Evolutionary conservation across 2,329 filamentous ascomycete species (phyloP).

Genomic region (Diaporthe humulicola): DNA sequence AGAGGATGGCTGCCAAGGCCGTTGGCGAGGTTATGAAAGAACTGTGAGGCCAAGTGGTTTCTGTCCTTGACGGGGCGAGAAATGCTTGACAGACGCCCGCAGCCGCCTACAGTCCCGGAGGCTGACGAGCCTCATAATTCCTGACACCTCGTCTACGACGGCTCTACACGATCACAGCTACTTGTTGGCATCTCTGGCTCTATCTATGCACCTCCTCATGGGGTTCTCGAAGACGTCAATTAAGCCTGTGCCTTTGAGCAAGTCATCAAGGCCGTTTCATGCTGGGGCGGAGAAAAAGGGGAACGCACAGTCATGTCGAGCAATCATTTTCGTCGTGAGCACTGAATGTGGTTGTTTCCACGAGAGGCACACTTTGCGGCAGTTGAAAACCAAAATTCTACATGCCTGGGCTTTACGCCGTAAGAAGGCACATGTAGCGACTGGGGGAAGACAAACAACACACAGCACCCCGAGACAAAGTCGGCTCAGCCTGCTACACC

Average conservation of each 20-base stretch:
- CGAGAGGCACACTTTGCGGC: neutral
- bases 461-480: neutral
- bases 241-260: neutral
- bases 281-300: too few relatives aligned
- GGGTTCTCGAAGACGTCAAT: neutral
- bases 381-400: neutral
- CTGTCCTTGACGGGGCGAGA: neutral
- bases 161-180: neutral
- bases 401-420: neutral
- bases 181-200: neutral
- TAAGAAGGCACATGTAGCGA: neutral
- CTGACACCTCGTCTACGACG: neutral
- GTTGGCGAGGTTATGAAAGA: constrained; percentile 76
- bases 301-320: neutral
- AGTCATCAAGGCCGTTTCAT: neutral
- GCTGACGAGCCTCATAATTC: neutral
- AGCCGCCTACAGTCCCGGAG: neutral
- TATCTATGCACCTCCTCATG: neutral
- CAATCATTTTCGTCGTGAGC: neutral
- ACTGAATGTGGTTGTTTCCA: neutral
- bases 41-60: constrained; percentile 50
- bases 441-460: neutral
- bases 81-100: neutral
- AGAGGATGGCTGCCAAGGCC: constrained; percentile 70
- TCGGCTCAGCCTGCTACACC: neutral